phyloP scores from a whole-genome alignment of 2,329 filamentous ascomycete species.

The Periconia digitata region DNA sequence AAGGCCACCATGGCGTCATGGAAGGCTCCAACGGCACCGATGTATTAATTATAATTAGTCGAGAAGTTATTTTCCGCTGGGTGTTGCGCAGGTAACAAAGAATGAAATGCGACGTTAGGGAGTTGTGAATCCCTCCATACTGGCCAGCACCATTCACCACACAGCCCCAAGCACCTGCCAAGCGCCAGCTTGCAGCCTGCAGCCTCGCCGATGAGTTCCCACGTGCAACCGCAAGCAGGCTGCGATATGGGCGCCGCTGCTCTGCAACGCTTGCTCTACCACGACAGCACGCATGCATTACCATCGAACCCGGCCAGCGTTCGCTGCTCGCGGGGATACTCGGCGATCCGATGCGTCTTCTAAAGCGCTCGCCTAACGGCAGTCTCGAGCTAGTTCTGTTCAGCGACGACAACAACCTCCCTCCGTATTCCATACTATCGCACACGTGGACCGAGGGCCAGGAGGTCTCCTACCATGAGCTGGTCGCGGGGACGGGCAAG shows the following conservation, averaged over 20 bases:
- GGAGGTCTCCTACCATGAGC: conserved; percentile 7
- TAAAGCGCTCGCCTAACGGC: conserved; percentile 1
- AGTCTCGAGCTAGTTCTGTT: conserved; percentile 3
- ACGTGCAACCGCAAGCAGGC: neutral
- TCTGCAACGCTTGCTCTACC: neutral
- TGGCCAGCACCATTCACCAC: too few relatives aligned
- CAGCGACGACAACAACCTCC: conserved; percentile 2
- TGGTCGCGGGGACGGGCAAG: conserved; percentile 5
- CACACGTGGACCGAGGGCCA: conserved; percentile 7
- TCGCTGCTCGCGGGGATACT: conserved; percentile 1
- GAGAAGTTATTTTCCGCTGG: too few relatives aligned
- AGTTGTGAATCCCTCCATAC: too few relatives aligned
- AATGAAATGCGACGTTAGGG: too few relatives aligned
- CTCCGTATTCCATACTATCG: conserved; percentile 9
- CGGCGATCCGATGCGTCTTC: conserved; percentile 4
- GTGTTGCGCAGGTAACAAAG: too few relatives aligned
- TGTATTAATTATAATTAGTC: too few relatives aligned
- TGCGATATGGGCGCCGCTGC: neutral
- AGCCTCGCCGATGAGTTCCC: too few relatives aligned
- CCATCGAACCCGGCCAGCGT: neutral
- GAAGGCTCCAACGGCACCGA: too few relatives aligned
- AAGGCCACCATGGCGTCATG: too few relatives aligned
- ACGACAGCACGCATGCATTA: neutral
- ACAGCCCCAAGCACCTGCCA: neutral
- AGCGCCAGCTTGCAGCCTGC: neutral